Percentiles rank a stretch among this genome's conserved stretches.
These are phyloP conservation scores for Fusarium phyllophilum DNA, from an alignment of 2,329 filamentous ascomycete species.

Conservation along the genomic window DNA sequence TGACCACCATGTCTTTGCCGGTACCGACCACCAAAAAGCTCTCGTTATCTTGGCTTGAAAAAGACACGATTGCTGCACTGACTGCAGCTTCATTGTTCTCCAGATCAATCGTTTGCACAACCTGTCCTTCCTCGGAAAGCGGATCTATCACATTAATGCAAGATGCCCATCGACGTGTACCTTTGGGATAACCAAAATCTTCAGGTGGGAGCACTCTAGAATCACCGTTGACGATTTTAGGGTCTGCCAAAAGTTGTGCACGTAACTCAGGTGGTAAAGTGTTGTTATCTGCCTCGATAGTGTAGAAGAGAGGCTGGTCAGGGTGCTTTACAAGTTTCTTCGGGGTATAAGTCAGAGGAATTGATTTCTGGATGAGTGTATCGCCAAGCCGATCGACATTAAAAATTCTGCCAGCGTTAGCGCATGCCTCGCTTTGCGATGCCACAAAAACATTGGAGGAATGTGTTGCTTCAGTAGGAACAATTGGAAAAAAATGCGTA, in stretches of 20 bases:
- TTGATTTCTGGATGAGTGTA: constrained; percentile 86
- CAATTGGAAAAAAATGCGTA: constrained; percentile 80
- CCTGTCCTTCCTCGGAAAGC: constrained; percentile 71
- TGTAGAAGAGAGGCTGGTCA: constrained; percentile 89
- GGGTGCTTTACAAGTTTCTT: constrained; percentile 89
- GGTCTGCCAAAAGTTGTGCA: constrained; percentile 78
- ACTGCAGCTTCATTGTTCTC: constrained; percentile 92
- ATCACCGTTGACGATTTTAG: constrained; percentile 76
- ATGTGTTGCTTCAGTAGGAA: constrained; percentile 82
- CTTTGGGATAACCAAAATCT: constrained; percentile 90
- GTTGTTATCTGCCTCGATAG: constrained; percentile 93
- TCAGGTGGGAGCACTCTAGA: constrained; percentile 75
- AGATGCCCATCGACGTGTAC: constrained; percentile 89
- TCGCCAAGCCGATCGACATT: constrained; percentile 87
- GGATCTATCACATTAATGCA: constrained; percentile 95
- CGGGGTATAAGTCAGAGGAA: constrained; percentile 89
- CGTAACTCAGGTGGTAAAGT: constrained; percentile 83
- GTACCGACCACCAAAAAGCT: constrained; percentile 94
- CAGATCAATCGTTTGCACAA: constrained; percentile 82
- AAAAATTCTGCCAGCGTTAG: constrained; percentile 76
- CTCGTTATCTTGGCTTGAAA: constrained; percentile 89
- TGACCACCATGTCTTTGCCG: constrained; percentile 86
- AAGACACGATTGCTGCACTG: constrained; percentile 84
- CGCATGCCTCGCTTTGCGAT: not conserved
- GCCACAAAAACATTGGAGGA: constrained; percentile 24